phyloP scores from a whole-genome alignment of 805 yeast genomes.

The Metschnikowia aberdeeniae region DNA sequence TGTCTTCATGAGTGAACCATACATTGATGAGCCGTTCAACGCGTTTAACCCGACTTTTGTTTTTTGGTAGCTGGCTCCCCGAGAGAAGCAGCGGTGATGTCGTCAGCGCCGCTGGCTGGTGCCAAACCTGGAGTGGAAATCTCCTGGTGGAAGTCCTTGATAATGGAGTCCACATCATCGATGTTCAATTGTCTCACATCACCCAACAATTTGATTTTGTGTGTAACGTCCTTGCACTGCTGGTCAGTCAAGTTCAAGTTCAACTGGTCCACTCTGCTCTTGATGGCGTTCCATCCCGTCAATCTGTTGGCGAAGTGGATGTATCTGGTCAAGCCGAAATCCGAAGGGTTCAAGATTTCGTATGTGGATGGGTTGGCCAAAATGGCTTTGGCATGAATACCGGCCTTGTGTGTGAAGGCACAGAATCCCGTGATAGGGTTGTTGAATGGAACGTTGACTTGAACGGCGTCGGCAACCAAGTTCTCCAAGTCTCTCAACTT shows the following conservation, averaged over 20 bases:
- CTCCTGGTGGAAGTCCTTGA: conserved; percentile 50
- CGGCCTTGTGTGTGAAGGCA: conserved; percentile 63
- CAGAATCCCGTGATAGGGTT: conserved; percentile 63
- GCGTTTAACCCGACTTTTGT: conserved; percentile 28
- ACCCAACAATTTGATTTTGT: conserved; percentile 53
- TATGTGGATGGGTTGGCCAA: conserved; percentile 62
- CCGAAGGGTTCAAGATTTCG: conserved; percentile 55
- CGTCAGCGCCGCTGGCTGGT: conserved; percentile 16
- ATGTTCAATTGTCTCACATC: conserved; percentile 57
- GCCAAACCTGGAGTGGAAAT: conserved; percentile 29
- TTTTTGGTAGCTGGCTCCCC: conserved; percentile 37
- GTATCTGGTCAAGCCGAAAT: conserved; percentile 58
- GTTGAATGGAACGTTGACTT: conserved; percentile 57
- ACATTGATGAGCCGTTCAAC: conserved; percentile 4
- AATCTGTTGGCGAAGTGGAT: conserved; percentile 58
- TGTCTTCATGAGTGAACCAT: conserved; percentile 7
- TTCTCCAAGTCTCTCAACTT: conserved; percentile 56
- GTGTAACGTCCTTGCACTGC: conserved; percentile 53
- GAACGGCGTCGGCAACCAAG: conserved; percentile 56
- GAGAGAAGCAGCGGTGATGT: conserved; percentile 21
- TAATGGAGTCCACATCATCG: conserved; percentile 59
- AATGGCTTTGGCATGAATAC: conserved; percentile 60
- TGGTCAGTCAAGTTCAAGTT: conserved; percentile 53
- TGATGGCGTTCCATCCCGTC: conserved; percentile 63
- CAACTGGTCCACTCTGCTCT: conserved; percentile 57